phyloP scores from a whole-genome alignment of 768 basidiomycete species.

The Tubosaeta brunneosetosa region DNA sequence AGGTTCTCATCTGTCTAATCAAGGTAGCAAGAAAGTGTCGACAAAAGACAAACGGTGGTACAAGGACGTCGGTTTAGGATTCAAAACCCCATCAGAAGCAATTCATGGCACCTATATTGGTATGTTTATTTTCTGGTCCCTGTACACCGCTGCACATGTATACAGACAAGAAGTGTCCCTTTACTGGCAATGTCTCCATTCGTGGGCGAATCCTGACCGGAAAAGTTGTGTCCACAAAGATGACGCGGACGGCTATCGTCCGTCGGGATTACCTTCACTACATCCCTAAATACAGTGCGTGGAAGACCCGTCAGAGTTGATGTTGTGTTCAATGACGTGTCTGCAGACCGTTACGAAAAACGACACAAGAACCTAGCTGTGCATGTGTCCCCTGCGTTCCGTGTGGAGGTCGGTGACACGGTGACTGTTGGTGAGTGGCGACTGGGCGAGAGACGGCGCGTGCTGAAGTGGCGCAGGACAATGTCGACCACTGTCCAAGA shows the following conservation, averaged over 20 bases:
- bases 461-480: constrained; percentile 54
- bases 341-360: constrained; percentile 94
- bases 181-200: constrained; percentile 95
- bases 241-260: constrained; percentile 98
- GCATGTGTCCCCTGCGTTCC: constrained; percentile 98
- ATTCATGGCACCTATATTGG: constrained; percentile 96
- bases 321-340: constrained; percentile 7
- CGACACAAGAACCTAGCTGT: constrained; percentile 98
- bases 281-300: constrained; percentile 96
- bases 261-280: constrained; percentile 94
- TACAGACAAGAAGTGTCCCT: constrained; percentile 99
- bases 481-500: constrained; percentile 98
- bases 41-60: constrained; percentile 98
- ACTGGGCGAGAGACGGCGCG: background rate
- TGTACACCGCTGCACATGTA: background rate
- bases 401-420: constrained; percentile 88
- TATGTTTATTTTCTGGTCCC: constrained; percentile 38
- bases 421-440: constrained; percentile 86
- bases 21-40: constrained; percentile 82
- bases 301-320: background rate
- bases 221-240: constrained; percentile 97
- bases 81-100: constrained; percentile 94
- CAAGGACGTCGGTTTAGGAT: constrained; percentile 96
- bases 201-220: constrained; percentile 98
- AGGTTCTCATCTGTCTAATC: constrained; percentile 11